Evolutionary conservation across 768 basidiomycete species (phyloP), one percentile per base, ranked within the genome.

Genomic region (Psilocybe cyanescens): DNA sequence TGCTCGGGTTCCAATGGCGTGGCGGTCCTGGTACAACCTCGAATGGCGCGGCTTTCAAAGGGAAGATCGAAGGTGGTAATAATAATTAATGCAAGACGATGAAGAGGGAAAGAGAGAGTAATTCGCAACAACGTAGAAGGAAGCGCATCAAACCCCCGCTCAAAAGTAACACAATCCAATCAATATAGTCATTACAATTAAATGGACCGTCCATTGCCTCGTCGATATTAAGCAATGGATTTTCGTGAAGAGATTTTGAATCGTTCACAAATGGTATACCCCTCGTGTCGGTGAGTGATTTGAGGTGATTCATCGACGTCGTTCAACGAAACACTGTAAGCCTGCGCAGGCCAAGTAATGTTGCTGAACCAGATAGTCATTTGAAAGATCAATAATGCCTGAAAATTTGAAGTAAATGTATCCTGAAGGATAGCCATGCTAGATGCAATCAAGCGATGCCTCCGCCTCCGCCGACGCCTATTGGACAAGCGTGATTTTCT

Each of bases 1-100:
- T 80, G 33, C 74, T 80, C 67, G 78, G 78, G 19, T 66, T 75
- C 56, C 73, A 71, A 4, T 65, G 66, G 71, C 59, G 46, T 17
- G 50, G 63, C 48, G 67, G 57, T 29, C 28, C 67, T 24, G 57
- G 61, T 2, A 54, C 65, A 3, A 57, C 45, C 12, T 46, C 67
- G 12, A 65, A 65, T 16, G 65, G 67, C 16, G 62, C 67, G 16
- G 67, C 67, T 0, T 67, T 60, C 29, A 69, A 67, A 31, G 67
- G 61, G 8, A 60, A 63, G 39, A 35, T 35, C 11, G 30, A 39
- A n/a, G 56, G 45, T n/a, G 35, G 29, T n/a, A 63, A 58, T 24
- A 49, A 49, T 39, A 51, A 52, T 45, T 29, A 31, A 31, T 35
- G 53, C 33, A 41, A 35, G 33, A 11, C 8, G n/a, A 53, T 9